Evolutionary conservation across 805 yeast species (phyloP).

Genomic region (Candida alai): DNA sequence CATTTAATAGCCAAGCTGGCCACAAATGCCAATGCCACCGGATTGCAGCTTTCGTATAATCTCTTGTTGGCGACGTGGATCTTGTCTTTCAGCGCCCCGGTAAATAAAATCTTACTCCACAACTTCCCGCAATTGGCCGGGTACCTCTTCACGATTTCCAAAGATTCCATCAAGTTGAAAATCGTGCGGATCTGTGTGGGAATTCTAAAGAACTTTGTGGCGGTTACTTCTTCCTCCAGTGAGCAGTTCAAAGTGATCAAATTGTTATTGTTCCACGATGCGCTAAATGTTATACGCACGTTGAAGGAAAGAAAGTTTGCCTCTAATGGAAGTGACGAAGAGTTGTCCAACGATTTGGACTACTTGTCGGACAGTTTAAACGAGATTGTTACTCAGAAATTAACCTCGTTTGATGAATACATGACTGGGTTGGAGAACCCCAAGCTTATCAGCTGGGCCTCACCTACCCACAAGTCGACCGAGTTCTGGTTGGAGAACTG

Average conservation of each 20-base stretch:
- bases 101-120: constrained; percentile 45
- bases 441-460: constrained; percentile 65
- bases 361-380: constrained; percentile 56
- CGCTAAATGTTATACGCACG: constrained; percentile 61
- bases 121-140: constrained; percentile 54
- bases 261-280: constrained; percentile 70
- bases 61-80: constrained; percentile 80
- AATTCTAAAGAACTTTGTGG: constrained; percentile 59
- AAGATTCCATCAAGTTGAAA: constrained; percentile 87
- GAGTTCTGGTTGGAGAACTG: constrained; percentile 90
- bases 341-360: constrained; percentile 69
- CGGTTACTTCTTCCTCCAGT: constrained; percentile 22
- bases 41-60: constrained; percentile 81
- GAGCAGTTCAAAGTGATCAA: constrained; percentile 53
- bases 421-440: constrained; percentile 78
- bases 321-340: constrained; percentile 64
- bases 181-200: constrained; percentile 82
- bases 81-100: constrained; percentile 63
- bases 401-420: constrained; percentile 93
- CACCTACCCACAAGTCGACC: constrained; percentile 86
- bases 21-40: constrained; percentile 36
- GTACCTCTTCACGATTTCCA: constrained; percentile 54
- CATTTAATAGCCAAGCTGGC: constrained; percentile 27
- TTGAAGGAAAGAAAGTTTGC: constrained; percentile 88
- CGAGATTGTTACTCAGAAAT: constrained; percentile 61